phyloP scores from a whole-genome alignment of 176 grass and related monocot genomes.

The Bonia amplexicaulis region DNA sequence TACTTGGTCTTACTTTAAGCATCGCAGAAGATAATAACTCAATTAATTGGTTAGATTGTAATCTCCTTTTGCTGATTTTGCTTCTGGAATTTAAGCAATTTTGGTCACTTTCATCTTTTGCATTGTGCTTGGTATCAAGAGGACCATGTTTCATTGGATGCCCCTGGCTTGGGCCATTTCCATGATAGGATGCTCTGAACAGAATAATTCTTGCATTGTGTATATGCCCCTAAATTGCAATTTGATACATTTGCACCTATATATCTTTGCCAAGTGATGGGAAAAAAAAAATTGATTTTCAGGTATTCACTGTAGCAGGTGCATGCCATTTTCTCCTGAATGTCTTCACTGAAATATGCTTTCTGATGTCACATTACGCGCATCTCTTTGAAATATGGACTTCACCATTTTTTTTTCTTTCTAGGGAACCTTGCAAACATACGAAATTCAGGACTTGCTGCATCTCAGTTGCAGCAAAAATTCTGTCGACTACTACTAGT shows the following conservation, averaged over 20 bases:
- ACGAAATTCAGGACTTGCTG: background rate
- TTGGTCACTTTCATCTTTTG: conserved; percentile 23
- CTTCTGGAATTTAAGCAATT: background rate
- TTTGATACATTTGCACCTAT: background rate
- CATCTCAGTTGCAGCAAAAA: background rate
- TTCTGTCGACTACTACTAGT: background rate
- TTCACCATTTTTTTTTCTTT: background rate
- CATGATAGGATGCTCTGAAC: background rate
- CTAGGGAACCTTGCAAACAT: background rate
- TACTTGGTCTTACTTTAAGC: background rate
- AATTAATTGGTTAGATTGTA: background rate
- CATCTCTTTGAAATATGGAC: background rate
- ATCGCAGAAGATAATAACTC: background rate
- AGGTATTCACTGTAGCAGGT: conserved; percentile 8
- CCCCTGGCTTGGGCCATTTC: background rate
- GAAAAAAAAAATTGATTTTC: background rate
- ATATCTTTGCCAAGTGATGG: background rate
- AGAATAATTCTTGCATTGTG: background rate
- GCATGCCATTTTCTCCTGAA: background rate
- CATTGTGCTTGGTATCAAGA: background rate
- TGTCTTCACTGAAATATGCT: background rate
- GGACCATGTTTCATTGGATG: background rate
- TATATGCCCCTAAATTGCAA: background rate
- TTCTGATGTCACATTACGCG: background rate
- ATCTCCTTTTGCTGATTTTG: background rate